Conservation (phyloP, 1,139 yeast genomes). For the Suhomyces coccinellae region DNA sequence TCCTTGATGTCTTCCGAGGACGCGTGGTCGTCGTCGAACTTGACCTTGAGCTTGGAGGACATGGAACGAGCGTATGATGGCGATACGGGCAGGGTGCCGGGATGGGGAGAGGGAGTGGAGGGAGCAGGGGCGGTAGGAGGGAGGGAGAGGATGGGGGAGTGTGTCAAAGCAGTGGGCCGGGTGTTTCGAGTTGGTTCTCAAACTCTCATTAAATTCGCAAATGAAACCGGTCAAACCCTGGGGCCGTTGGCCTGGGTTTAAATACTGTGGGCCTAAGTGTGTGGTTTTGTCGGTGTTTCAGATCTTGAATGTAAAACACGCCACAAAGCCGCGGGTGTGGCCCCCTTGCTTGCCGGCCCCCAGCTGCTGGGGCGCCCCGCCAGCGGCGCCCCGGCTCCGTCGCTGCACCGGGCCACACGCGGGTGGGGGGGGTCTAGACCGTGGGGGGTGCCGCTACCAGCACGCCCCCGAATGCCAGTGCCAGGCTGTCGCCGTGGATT, state of each 20-base stretch:
- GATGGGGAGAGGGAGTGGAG: neutral
- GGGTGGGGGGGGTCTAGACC: conserved; percentile 1
- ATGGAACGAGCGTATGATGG: conserved; percentile 7
- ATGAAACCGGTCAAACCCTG: conserved; percentile 12
- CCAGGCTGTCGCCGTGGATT: conserved; percentile 1
- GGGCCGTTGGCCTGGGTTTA: conserved; percentile 13
- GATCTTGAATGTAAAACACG: conserved; percentile 20
- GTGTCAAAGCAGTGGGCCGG: conserved; percentile 2
- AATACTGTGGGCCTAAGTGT: conserved; percentile 14
- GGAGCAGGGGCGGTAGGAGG: neutral
- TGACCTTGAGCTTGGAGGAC: conserved; percentile 11
- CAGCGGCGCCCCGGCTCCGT: neutral
- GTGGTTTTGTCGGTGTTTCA: conserved; percentile 19
- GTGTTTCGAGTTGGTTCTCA: conserved; percentile 12
- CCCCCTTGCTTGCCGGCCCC: conserved; percentile 1
- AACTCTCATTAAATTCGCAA: conserved; percentile 15
- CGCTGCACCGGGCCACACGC: neutral
- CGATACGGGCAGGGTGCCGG: neutral
- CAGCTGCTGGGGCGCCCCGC: neutral
- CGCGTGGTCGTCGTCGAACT: conserved; percentile 9
- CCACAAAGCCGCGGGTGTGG: conserved; percentile 13
- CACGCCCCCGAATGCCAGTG: conserved; percentile 1
- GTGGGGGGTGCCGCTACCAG: neutral
- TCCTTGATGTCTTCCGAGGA: conserved; percentile 38
- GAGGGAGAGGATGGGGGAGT: neutral